Evolutionary conservation across 2,329 filamentous ascomycete genomes (phyloP).

Genomic region (Pezicula radicicola): DNA sequence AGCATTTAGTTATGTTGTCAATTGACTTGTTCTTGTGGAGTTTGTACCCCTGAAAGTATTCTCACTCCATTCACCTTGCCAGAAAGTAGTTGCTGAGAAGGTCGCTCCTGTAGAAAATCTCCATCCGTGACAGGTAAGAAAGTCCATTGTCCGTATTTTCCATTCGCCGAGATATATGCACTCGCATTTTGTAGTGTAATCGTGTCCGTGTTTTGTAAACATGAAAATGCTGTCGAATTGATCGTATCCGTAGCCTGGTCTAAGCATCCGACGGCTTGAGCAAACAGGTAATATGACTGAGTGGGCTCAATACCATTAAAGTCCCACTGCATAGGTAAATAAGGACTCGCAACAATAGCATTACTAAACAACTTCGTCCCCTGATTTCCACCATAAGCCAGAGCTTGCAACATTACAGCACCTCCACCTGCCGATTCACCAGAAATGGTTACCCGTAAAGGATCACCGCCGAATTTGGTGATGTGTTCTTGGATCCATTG

Average conservation of each 20-base stretch:
- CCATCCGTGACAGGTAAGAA: conserved; percentile 35
- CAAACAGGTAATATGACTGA: conserved; percentile 42
- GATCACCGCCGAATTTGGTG: conserved; percentile 49
- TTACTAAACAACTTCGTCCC: conserved; percentile 6
- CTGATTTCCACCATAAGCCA: conserved; percentile 17
- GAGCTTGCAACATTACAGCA: conserved; percentile 43
- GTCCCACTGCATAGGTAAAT: conserved; percentile 48
- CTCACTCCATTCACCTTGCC: conserved; percentile 28
- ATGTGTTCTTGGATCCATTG: conserved; percentile 53
- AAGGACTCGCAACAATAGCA: conserved; percentile 39
- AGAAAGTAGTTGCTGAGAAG: conserved; percentile 25
- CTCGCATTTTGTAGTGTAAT: conserved; percentile 29
- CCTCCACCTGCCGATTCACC: conserved; percentile 55
- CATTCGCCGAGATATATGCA: conserved; percentile 17
- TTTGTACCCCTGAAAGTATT: conserved; percentile 12
- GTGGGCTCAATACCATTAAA: conserved; percentile 41
- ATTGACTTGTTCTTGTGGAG: conserved; percentile 22
- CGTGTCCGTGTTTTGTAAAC: conserved; percentile 24
- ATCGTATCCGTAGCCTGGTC: conserved; percentile 23
- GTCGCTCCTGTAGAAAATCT: conserved; percentile 25
- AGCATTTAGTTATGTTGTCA: conserved; percentile 9
- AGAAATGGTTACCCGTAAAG: conserved; percentile 47
- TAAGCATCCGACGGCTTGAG: conserved; percentile 35
- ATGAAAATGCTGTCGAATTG: conserved; percentile 26
- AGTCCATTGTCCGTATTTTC: conserved; percentile 23